Conservation (phyloP, 1,284 basidiomycete genomes). For the Microstroma glucosiphilum region DNA sequence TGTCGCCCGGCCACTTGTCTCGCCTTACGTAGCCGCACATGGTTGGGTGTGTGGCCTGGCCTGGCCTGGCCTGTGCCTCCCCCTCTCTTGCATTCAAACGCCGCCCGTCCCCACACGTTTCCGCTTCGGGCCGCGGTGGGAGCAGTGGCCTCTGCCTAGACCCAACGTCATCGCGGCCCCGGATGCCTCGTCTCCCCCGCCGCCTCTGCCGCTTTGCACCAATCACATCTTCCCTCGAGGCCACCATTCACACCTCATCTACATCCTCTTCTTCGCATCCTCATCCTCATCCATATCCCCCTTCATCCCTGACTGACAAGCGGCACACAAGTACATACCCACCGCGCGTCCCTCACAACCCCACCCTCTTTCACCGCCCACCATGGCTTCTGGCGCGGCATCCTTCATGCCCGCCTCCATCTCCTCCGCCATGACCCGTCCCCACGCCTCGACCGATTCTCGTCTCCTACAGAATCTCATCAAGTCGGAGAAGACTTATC, state of each 20-base stretch:
- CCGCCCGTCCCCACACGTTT: too few relatives aligned
- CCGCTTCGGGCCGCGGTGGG: too few relatives aligned
- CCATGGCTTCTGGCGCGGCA: slow-evolving; percentile 1
- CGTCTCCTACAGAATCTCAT: slow-evolving; percentile 52
- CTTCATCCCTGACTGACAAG: slow-evolving; percentile 1
- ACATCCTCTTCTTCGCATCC: neutral
- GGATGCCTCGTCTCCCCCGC: too few relatives aligned
- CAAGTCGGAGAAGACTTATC: slow-evolving; percentile 51
- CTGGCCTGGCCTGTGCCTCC: too few relatives aligned
- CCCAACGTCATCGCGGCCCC: too few relatives aligned
- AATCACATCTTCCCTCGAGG: too few relatives aligned
- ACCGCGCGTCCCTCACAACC: neutral
- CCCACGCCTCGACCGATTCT: slow-evolving; percentile 45
- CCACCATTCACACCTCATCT: neutral
- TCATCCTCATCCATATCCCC: neutral
- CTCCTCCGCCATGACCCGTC: slow-evolving; percentile 22
- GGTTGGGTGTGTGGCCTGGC: too few relatives aligned
- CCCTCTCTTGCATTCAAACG: too few relatives aligned
- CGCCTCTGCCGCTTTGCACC: too few relatives aligned
- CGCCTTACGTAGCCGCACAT: too few relatives aligned
- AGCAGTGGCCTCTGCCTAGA: too few relatives aligned
- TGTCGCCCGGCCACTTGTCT: too few relatives aligned
- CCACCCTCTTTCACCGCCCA: neutral
- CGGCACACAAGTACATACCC: neutral
- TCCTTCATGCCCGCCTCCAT: slow-evolving; percentile 1